Evolutionary conservation across 495 filamentous ascomycete genomes (phyloP), one percentile per base, ranked within the genome.

Genomic region (Neurospora hispaniola): DNA sequence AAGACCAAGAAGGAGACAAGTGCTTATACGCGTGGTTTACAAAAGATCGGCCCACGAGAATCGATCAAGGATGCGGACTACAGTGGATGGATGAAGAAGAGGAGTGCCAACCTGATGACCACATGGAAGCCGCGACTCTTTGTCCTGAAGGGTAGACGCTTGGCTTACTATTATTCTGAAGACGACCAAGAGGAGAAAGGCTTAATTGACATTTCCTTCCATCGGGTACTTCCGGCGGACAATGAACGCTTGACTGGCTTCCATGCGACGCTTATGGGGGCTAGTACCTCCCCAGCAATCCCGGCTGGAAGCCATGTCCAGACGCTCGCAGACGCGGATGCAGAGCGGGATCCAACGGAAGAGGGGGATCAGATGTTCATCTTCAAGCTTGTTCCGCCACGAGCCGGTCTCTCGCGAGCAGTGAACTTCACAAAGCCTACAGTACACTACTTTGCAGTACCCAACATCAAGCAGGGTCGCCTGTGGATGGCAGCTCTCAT

Each of bases 11-110:
- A 98, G 78, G 90, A 93, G 72, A 98, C 96, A 3, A 97, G 93
- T 78, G 96, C 96, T 6, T 98, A 97, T 82, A 92, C 89, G 16
- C 91, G 92, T 16, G 96, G 96, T 3, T 83, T 98, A 23, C 89
- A 92, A 77, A 92, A 93, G 82, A 92, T 94, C 75, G 84, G 88
- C 0, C 96, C 96, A 0, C 85, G 89, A 69, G 93, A 97, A 78
- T 93, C 96, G 73, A 94, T 97, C 82, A 83, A 87, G 70, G 90
- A 89, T 71, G 95, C 93, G 68, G 96, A 99, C 77, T 99, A 94
- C 78, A 94, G 90, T 75, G 96, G 96, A 35, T 99, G 96, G 96
- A 99, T 99, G 96, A 98, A 97, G 85, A 99, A 99, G 87, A 90
- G 94, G 77, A 97, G 93, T 69, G 93, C 93, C 3, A 96, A 96